Evolutionary conservation across 306 rosid genomes (phyloP), one percentile per base, ranked within the genome.

Genomic region (Rosa persica): DNA sequence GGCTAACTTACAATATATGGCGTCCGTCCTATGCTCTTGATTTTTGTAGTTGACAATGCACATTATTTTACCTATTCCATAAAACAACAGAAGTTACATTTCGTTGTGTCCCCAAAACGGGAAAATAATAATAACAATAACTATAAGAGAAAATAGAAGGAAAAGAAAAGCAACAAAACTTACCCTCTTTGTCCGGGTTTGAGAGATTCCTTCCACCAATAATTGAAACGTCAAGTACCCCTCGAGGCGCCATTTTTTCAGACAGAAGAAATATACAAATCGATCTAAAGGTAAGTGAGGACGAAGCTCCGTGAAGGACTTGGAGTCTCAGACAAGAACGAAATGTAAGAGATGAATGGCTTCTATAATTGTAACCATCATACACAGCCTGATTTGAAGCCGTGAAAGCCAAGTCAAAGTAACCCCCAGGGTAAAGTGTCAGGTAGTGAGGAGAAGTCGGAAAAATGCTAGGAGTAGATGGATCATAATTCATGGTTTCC

Each of bases 201-300:
- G 38, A 51, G 3, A 72, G 76, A 20, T 51, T 55, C 44, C 39
- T 73, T 39, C 66, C 76, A 38, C 49, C 38, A 12, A 4, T 20
- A 38, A 52, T 27, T 39, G 34, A 40, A 54, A 55, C 67, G 16
- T 55, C 67, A 12, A 73, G 77, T 52, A 48, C 22, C 22, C 76
- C 76, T 30, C 76, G 76, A 73, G 76, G 74, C 4, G 58, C 66
- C 66, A 52, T 73, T 36, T 36, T 55, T 52, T 52, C 64, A 38
- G 49, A 36, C 54, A 54, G 66, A 13, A 30, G 38, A 38, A 73
- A 52, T 22, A 27, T 51, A 17, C 19, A 34, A 51, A 36, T 51
- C 19, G 64, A 57, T 57, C 58, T 17, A 17, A 52, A 52, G 9
- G 8, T 17, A n/a, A 49, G 55, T 49, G 57, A 51, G 25, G 61